These are phyloP conservation scores for Xylaria sp. DNA, from an alignment of 2,329 filamentous ascomycete species.

Conservation along the genomic window DNA sequence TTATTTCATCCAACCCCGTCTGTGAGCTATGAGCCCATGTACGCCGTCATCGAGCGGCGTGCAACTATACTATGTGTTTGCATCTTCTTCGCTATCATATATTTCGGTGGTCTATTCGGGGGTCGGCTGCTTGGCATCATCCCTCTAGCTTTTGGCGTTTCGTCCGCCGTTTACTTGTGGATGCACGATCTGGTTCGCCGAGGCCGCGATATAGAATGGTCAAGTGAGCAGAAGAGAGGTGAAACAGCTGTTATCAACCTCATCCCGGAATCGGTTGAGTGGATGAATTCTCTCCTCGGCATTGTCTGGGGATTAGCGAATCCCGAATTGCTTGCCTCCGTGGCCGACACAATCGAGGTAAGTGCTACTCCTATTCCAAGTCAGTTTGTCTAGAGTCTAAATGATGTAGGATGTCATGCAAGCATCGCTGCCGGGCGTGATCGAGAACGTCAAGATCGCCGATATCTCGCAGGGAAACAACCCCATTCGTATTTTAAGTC, in stretches of 20 bases:
- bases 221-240: constrained; percentile 77
- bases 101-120: constrained; percentile 75
- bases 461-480: constrained; percentile 94
- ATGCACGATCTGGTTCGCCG: constrained; percentile 79
- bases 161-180: constrained; percentile 82
- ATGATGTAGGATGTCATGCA: constrained; percentile 76
- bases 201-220: constrained; percentile 81
- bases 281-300: constrained; percentile 86
- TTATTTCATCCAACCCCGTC: constrained; percentile 92
- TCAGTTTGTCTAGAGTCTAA: constrained; percentile 7
- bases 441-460: constrained; percentile 91
- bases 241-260: constrained; percentile 82
- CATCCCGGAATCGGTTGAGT: constrained; percentile 87
- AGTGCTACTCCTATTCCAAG: constrained; percentile 3
- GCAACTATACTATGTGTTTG: constrained; percentile 65
- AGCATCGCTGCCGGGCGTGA: constrained; percentile 81
- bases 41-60: constrained; percentile 65
- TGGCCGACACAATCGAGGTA: constrained; percentile 80
- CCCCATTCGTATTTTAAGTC: constrained; percentile 78
- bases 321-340: constrained; percentile 85
- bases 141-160: constrained; percentile 64
- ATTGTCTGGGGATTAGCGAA: constrained; percentile 90
- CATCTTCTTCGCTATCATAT: constrained; percentile 67
- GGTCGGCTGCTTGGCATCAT: constrained; percentile 71
- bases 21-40: constrained; percentile 87